phyloP scores from a whole-genome alignment of 2,329 filamentous ascomycete species.

The Phialophora chinensis region DNA sequence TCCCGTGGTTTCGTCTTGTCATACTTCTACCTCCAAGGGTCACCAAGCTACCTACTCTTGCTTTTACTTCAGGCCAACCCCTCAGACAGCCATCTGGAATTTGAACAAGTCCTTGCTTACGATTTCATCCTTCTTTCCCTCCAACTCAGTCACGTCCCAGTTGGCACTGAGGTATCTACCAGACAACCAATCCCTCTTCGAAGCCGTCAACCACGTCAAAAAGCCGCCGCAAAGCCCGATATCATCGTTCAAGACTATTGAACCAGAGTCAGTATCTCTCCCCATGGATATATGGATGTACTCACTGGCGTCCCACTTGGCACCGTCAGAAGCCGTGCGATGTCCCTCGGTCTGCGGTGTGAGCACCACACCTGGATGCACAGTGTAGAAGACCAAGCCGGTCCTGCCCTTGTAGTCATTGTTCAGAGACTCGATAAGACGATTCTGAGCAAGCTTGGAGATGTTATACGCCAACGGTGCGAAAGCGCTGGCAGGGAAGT shows the following conservation, averaged over 20 bases:
- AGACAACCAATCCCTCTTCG: conserved; percentile 54
- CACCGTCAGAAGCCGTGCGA: conserved; percentile 7
- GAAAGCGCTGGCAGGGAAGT: conserved; percentile 45
- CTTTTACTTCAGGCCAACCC: background rate
- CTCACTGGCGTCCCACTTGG: conserved; percentile 17
- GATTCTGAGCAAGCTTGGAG: conserved; percentile 57
- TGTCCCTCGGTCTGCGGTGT: conserved; percentile 41
- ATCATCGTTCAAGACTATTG: conserved; percentile 19
- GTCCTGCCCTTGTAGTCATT: conserved; percentile 52
- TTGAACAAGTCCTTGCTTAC: conserved; percentile 40
- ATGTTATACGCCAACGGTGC: conserved; percentile 53
- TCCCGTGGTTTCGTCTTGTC: too few species aligned
- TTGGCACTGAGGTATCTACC: conserved; percentile 53
- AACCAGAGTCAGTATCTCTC: conserved; percentile 3
- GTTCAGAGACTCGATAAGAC: conserved; percentile 58
- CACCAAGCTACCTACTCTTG: too few species aligned
- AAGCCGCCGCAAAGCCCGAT: conserved; percentile 15
- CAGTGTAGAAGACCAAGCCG: conserved; percentile 47
- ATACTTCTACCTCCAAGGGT: too few species aligned
- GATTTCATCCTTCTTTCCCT: conserved; percentile 51
- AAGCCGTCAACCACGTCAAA: conserved; percentile 51
- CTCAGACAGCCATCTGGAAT: conserved; percentile 25
- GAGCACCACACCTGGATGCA: conserved; percentile 51
- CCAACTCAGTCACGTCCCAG: conserved; percentile 58
- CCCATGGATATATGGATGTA: background rate